Conservation (phyloP, 2,329 filamentous ascomycete species). For the Microsporum ferrugineum region DNA sequence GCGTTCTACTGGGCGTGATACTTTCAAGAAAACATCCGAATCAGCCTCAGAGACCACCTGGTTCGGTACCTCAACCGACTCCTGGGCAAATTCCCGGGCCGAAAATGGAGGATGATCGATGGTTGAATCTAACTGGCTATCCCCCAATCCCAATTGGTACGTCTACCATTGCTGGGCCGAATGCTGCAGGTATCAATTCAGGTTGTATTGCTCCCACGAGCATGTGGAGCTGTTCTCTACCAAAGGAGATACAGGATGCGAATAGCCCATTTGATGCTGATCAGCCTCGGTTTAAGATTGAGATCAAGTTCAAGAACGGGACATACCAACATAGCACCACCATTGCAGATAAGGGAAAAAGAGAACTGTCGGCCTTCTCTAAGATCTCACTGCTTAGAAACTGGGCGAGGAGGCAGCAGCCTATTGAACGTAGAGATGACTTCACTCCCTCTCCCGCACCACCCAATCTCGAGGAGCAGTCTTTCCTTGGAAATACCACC, state of each 20-base stretch:
- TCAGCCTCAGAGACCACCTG: neutral
- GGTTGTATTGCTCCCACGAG: constrained; percentile 62
- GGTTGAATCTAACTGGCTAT: constrained; percentile 77
- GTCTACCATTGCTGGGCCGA: constrained; percentile 63
- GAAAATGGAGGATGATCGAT: constrained; percentile 41
- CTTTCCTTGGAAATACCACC: constrained; percentile 75
- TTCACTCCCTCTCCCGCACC: constrained; percentile 38
- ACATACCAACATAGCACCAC: constrained; percentile 52
- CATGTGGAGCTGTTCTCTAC: constrained; percentile 76
- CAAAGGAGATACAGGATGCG: constrained; percentile 60
- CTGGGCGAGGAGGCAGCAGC: neutral
- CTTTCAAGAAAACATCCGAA: constrained; percentile 12
- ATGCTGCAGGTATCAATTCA: constrained; percentile 51
- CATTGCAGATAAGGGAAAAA: constrained; percentile 27
- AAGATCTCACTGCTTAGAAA: neutral
- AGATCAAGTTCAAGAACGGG: constrained; percentile 54
- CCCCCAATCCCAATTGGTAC: constrained; percentile 79
- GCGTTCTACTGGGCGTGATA: constrained; percentile 38
- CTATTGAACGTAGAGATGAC: constrained; percentile 18
- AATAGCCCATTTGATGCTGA: constrained; percentile 53
- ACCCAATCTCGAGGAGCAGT: constrained; percentile 54
- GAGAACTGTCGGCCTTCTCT: neutral
- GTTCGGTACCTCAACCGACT: neutral
- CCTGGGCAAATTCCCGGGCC: neutral
- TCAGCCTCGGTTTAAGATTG: constrained; percentile 67